Conservation (phyloP, 75 land plant genomes). For the Selaginella tamariscina region DNA sequence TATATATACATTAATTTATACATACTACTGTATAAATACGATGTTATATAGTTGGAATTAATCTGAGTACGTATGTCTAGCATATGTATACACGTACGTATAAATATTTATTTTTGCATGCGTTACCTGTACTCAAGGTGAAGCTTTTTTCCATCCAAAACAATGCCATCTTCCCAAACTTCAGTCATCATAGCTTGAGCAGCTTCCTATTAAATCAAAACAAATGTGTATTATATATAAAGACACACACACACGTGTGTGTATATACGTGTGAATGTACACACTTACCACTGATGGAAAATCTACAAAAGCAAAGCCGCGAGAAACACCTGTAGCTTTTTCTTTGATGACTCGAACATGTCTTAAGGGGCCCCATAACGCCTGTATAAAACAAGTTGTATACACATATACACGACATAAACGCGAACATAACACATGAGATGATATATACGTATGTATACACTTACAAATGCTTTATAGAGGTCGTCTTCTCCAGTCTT, state of each 20-base stretch:
- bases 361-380: conserved; percentile 95
- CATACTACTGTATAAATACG: too few relatives aligned
- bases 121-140: conserved; percentile 87
- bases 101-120: too few relatives aligned
- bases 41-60: too few relatives aligned
- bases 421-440: not conserved
- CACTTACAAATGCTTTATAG: conserved; percentile 69
- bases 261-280: too few relatives aligned
- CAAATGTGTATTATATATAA: too few relatives aligned
- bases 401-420: not conserved
- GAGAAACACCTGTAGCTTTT: conserved; percentile 74
- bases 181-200: conserved; percentile 87
- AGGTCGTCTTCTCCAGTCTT: conserved; percentile 88
- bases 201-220: conserved; percentile 65
- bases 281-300: conserved; percentile 80
- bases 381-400: conserved; percentile 29
- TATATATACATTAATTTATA: not conserved
- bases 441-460: too few relatives aligned
- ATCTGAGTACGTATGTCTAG: too few relatives aligned
- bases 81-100: too few relatives aligned
- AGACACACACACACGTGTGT: too few relatives aligned
- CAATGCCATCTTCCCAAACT: conserved; percentile 74
- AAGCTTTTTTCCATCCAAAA: conserved; percentile 78
- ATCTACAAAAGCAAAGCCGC: conserved; percentile 99
- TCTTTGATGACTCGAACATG: conserved; percentile 98